Evolutionary conservation across 108 stramenopile species (phyloP), one percentile per base, ranked within the genome.

Genomic region (Skeletonema tropicum): DNA sequence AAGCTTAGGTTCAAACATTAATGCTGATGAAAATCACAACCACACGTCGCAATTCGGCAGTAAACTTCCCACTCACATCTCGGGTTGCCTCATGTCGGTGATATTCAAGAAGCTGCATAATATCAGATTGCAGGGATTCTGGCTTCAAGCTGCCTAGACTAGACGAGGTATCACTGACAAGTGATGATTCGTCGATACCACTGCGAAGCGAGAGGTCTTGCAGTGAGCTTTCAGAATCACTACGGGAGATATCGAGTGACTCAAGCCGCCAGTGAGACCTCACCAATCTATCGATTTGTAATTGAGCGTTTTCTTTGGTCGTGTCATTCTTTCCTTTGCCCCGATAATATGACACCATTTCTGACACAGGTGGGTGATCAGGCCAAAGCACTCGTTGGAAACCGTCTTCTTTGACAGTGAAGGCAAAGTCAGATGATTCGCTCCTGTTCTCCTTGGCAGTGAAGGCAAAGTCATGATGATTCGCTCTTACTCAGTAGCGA

Each of bases 21-120:
- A 73, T 73, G 33, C 52, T 73, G 10, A 73, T 73, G 30, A 73
- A 73, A 19, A 73, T 48, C 35, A 73, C 72, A 55, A 68, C 66
- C 49, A 73, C 72, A 14, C 68, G 66, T 2, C 72, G 72, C 11
- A 73, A 30, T 52, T 73, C 72, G n/a, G 72, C 72, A 31, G 72
- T 68, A 30, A 73, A 69, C 17, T 21, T 73, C 5, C 70, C 70
- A 21, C 35, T 42, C n/a, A 71, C 70, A 21, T 71, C 70, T 19
- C 70, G 70, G 46, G 70, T 60, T 31, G 70, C 59, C 60, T 71
- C 70, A 41, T 71, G 70, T 15, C 70, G 70, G 39, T 71, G 70
- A 26, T 46, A 35, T 39, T 71, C 70, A 38, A 71, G 58, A 25
- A 71, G 59, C 19, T 39, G 59, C 70, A 71, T 71, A 1, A 71